phyloP scores from a whole-genome alignment of 2,329 filamentous ascomycete species.

The Aquanectria penicillioides region DNA sequence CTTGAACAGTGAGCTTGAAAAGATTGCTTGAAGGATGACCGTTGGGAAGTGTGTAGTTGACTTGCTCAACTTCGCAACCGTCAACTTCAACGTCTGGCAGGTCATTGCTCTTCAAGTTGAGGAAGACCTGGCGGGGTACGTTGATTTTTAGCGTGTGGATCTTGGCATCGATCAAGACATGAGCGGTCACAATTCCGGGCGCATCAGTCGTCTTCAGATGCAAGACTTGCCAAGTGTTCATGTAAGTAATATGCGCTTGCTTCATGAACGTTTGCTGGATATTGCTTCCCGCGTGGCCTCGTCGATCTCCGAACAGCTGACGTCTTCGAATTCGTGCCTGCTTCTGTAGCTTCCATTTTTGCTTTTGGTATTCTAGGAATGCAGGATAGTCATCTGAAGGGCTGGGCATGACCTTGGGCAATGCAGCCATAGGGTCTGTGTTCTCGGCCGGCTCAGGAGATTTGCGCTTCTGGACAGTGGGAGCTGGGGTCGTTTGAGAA shows the following conservation, averaged over 20 bases:
- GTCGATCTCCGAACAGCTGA: constrained; percentile 91
- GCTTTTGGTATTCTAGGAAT: constrained; percentile 94
- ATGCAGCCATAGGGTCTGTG: constrained; percentile 80
- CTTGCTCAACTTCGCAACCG: constrained; percentile 90
- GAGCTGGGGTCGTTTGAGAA: constrained; percentile 60
- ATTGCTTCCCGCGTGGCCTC: constrained; percentile 59
- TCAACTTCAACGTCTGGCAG: constrained; percentile 88
- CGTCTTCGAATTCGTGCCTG: constrained; percentile 85
- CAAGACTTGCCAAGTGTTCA: constrained; percentile 93
- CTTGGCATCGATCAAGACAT: constrained; percentile 93
- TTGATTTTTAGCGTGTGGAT: constrained; percentile 89
- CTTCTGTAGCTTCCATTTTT: constrained; percentile 98
- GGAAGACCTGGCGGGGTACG: constrained; percentile 87
- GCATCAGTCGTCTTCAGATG: constrained; percentile 85
- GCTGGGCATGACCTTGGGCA: constrained; percentile 86
- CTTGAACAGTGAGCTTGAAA: constrained; percentile 91
- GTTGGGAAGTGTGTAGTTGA: constrained; percentile 92
- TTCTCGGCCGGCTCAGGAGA: constrained; percentile 74
- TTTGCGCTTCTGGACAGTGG: constrained; percentile 74
- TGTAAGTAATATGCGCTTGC: constrained; percentile 89
- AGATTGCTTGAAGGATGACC: constrained; percentile 93
- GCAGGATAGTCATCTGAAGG: constrained; percentile 87
- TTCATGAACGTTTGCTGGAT: constrained; percentile 83
- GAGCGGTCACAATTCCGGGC: constrained; percentile 87
- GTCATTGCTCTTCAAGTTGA: constrained; percentile 89